phyloP scores from a whole-genome alignment of 257 asterid genomes.

The Fraxinus americana region DNA sequence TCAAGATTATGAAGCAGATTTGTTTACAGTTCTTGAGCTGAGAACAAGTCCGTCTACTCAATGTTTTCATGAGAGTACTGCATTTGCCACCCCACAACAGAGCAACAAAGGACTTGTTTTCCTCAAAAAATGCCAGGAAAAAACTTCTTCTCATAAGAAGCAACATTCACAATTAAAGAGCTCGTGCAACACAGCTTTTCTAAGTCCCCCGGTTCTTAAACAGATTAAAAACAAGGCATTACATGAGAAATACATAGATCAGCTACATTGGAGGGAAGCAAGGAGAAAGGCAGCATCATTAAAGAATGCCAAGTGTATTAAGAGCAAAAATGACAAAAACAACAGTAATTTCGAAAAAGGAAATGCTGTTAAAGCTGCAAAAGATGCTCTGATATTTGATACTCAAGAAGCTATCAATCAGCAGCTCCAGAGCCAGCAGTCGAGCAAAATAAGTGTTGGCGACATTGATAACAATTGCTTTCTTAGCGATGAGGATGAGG shows the following conservation, averaged over 20 bases:
- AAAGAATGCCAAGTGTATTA: constrained; percentile 40
- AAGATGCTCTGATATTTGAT: constrained; percentile 59
- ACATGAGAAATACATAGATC: constrained; percentile 89
- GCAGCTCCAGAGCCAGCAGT: constrained; percentile 46
- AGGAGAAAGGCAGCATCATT: constrained; percentile 67
- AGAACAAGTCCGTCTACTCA: constrained; percentile 32
- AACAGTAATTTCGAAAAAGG: constrained; percentile 23
- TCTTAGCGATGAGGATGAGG: constrained; percentile 29
- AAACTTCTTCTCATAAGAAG: constrained; percentile 47
- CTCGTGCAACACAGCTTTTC: constrained; percentile 36
- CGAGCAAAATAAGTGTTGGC: constrained; percentile 4
- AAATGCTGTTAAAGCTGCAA: constrained; percentile 57
- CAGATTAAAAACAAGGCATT: constrained; percentile 73
- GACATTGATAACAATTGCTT: constrained; percentile 27
- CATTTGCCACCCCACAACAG: constrained; percentile 52
- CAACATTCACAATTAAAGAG: constrained; percentile 37
- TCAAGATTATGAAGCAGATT: constrained; percentile 53
- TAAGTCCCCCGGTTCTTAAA: constrained; percentile 81
- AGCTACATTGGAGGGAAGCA: constrained; percentile 76
- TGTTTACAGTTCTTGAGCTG: constrained; percentile 68
- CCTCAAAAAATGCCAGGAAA: constrained; percentile 42
- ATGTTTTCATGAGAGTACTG: constrained; percentile 21
- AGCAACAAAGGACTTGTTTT: constrained; percentile 27
- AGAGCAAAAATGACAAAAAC: constrained; percentile 13
- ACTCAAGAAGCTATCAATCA: constrained; percentile 65